A percentile compares a stretch with the other conserved stretches of the same genome.
Evolutionary conservation across 192 early-diverging fungal genomes (phyloP).

Genomic region (Cetraspora pellucida): DNA sequence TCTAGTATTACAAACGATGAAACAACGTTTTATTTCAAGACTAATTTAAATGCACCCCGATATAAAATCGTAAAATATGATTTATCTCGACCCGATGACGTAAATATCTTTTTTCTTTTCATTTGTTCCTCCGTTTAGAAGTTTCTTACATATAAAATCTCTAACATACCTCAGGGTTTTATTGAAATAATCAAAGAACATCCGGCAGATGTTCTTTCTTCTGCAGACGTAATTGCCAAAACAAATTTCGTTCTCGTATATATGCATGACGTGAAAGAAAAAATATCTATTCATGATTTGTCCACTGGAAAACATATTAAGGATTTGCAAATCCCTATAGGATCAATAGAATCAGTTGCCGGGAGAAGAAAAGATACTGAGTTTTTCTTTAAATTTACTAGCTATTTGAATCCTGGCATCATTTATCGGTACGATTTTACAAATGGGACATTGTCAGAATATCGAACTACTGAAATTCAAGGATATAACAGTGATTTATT

Average conservation of each 20-base stretch:
- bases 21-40: conserved; percentile 61
- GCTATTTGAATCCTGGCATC: conserved; percentile 60
- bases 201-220: conserved; percentile 50
- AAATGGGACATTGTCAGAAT: conserved; percentile 40
- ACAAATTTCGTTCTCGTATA: conserved; percentile 63
- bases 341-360: conserved; percentile 45
- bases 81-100: conserved; percentile 52
- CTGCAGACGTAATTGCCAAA: conserved; percentile 47
- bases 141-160: neutral
- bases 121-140: neutral
- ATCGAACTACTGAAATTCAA: conserved; percentile 50
- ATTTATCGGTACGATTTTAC: conserved; percentile 63
- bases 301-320: conserved; percentile 43
- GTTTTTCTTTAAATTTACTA: conserved; percentile 59
- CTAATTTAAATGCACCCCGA: conserved; percentile 64
- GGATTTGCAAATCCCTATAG: conserved; percentile 54
- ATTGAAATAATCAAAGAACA: conserved; percentile 61
- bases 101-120: conserved; percentile 21
- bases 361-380: conserved; percentile 49
- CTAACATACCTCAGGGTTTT: conserved; percentile 46
- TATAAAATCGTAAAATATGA: conserved; percentile 65
- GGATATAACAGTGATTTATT: conserved; percentile 53
- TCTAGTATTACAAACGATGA: conserved; percentile 63
- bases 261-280: conserved; percentile 65
- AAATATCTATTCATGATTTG: conserved; percentile 49